Evolutionary conservation across 345 rosid genomes (phyloP).

Genomic region (Gossypium anomalum): DNA sequence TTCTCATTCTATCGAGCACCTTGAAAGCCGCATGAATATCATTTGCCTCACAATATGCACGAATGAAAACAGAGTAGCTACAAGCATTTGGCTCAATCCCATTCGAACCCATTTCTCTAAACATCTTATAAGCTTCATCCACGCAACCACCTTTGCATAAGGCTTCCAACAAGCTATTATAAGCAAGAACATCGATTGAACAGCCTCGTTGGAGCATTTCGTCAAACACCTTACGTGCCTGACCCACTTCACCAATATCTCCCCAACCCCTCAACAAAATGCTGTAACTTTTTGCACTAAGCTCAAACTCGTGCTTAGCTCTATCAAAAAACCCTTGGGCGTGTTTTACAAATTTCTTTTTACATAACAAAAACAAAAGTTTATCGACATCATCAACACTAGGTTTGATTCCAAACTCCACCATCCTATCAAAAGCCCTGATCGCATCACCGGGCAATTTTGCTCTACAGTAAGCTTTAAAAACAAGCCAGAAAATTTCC

Average conservation of each 20-base stretch:
- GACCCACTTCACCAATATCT: slow-evolving; percentile 32
- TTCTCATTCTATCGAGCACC: slow-evolving; percentile 71
- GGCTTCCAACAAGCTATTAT: slow-evolving; percentile 66
- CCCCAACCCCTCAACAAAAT: slow-evolving; percentile 65
- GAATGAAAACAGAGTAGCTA: slow-evolving; percentile 61
- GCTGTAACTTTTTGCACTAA: slow-evolving; percentile 55
- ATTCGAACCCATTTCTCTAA: slow-evolving; percentile 46
- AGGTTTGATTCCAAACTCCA: slow-evolving; percentile 73
- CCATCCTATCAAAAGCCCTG: slow-evolving; percentile 71
- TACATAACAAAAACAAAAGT: slow-evolving; percentile 57
- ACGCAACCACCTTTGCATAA: slow-evolving; percentile 61
- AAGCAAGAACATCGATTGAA: slow-evolving; percentile 53
- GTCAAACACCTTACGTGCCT: slow-evolving; percentile 67
- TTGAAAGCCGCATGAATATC: slow-evolving; percentile 62
- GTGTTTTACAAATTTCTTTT: slow-evolving; percentile 52
- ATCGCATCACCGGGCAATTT: slow-evolving; percentile 64
- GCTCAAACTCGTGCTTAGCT: slow-evolving; percentile 33
- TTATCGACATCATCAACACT: slow-evolving; percentile 55
- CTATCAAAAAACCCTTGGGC: slow-evolving; percentile 57
- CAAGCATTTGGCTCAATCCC: slow-evolving; percentile 61
- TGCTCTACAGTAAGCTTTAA: slow-evolving; percentile 68
- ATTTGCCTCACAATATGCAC: slow-evolving; percentile 52
- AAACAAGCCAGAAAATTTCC: slow-evolving; percentile 66
- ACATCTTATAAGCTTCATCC: slow-evolving; percentile 56
- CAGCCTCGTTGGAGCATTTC: slow-evolving; percentile 51